A percentile compares a stretch with the other conserved stretches of the same genome.
Conservation (phyloP, 106 monocot genomes). For the Dioscorea zingiberensis region DNA sequence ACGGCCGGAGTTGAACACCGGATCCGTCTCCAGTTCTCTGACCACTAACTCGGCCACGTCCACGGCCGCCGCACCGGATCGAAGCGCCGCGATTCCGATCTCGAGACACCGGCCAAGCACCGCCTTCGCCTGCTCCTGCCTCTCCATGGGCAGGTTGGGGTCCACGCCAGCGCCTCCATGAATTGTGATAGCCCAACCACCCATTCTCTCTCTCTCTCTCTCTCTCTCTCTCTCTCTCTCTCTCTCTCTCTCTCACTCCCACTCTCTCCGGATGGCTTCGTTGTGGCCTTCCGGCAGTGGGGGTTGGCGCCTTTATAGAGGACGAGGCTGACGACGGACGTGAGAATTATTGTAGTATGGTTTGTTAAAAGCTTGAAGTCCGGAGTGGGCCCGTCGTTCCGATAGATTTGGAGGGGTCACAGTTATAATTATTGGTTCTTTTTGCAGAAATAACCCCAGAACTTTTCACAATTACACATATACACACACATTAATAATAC, state of each 20-base stretch:
- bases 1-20: constrained; percentile 82
- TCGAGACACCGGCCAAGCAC: constrained; percentile 70
- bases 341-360: too few species aligned
- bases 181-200: constrained; percentile 79
- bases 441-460: too few species aligned
- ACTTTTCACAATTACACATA: too few species aligned
- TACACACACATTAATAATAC: too few species aligned
- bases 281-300: too few species aligned
- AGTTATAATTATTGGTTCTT: too few species aligned
- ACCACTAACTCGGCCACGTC: constrained; percentile 90
- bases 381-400: too few species aligned
- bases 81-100: constrained; percentile 51
- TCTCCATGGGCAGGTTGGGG: constrained; percentile 62
- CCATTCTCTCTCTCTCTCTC: constrained; percentile 18
- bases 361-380: too few species aligned
- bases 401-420: too few species aligned
- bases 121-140: constrained; percentile 70
- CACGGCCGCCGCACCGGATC: constrained; percentile 25
- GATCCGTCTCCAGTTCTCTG: constrained; percentile 78
- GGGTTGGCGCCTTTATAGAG: too few species aligned
- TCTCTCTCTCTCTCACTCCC: not conserved
- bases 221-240: not conserved
- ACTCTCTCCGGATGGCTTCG: too few species aligned
- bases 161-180: constrained; percentile 97
- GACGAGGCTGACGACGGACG: too few species aligned